Conservation (phyloP, 2,329 filamentous ascomycete species). For the Aschersonia sp. region DNA sequence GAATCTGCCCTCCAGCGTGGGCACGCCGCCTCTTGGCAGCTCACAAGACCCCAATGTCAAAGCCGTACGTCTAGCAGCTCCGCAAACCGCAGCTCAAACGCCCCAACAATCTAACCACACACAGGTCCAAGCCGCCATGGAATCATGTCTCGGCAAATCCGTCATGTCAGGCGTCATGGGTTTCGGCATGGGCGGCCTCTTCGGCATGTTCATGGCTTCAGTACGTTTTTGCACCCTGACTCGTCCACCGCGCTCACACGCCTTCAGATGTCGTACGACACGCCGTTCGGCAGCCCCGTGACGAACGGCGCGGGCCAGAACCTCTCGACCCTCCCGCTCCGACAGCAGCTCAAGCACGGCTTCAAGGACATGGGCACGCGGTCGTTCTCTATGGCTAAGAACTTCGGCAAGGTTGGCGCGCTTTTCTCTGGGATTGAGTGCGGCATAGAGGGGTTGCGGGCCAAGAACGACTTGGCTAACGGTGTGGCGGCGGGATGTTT, state of each 20-base stretch:
- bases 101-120: background rate
- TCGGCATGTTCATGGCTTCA: slow-evolving; percentile 96
- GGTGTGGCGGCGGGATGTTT: slow-evolving; percentile 78
- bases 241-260: background rate
- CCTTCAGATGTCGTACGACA: slow-evolving; percentile 94
- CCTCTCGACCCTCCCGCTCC: slow-evolving; percentile 55
- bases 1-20: slow-evolving; percentile 21
- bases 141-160: slow-evolving; percentile 82
- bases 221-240: slow-evolving; percentile 35
- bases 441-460: slow-evolving; percentile 80
- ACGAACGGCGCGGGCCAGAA: slow-evolving; percentile 21
- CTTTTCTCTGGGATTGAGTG: slow-evolving; percentile 91
- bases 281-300: slow-evolving; percentile 50
- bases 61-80: slow-evolving; percentile 20
- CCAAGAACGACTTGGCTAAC: slow-evolving; percentile 88
- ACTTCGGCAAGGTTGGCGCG: slow-evolving; percentile 87
- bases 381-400: slow-evolving; percentile 74
- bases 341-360: slow-evolving; percentile 69
- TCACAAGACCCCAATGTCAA: slow-evolving; percentile 38
- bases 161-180: slow-evolving; percentile 85
- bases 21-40: slow-evolving; percentile 13
- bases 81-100: background rate
- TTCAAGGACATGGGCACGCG: slow-evolving; percentile 91
- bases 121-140: slow-evolving; percentile 74
- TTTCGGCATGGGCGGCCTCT: slow-evolving; percentile 84